Conservation (phyloP, 164 flowering plant species). For the Dillenia turbinata region DNA sequence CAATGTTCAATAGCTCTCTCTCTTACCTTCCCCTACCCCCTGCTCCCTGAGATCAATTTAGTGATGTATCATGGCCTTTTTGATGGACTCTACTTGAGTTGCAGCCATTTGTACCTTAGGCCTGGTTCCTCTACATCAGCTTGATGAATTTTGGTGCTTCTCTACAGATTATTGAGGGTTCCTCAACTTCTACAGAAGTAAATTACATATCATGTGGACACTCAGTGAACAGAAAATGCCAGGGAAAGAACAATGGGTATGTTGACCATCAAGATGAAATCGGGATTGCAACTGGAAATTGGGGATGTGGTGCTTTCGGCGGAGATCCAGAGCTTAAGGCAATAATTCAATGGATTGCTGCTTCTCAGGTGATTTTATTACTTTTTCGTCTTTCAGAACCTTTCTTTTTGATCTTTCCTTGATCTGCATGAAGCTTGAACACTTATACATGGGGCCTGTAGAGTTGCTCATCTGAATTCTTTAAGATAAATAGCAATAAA, state of each 20-base stretch:
- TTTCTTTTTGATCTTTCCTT: neutral
- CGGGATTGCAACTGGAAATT: constrained; percentile 89
- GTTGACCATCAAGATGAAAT: constrained; percentile 24
- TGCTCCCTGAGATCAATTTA: too few species aligned
- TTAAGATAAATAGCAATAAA: too few species aligned
- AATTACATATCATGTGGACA: constrained; percentile 12
- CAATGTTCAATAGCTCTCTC: neutral
- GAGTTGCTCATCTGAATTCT: too few species aligned
- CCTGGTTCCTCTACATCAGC: too few species aligned
- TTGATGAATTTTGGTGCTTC: neutral
- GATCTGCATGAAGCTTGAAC: too few species aligned
- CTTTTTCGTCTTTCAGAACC: neutral
- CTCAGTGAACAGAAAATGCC: constrained; percentile 9
- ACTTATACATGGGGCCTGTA: too few species aligned
- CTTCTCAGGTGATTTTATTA: constrained; percentile 62
- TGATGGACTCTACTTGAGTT: too few species aligned
- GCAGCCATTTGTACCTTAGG: too few species aligned
- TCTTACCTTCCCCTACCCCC: too few species aligned
- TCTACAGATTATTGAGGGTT: constrained; percentile 18
- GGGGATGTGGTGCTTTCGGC: constrained; percentile 99
- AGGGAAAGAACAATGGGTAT: constrained; percentile 7
- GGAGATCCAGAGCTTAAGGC: constrained; percentile 86
- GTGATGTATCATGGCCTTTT: too few species aligned
- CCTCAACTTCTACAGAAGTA: constrained; percentile 14
- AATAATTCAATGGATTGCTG: constrained; percentile 92